A percentile compares a stretch with the other conserved stretches of the same genome.
phyloP scores from a whole-genome alignment of 345 rosid genomes.

The Eucalyptus pumila region DNA sequence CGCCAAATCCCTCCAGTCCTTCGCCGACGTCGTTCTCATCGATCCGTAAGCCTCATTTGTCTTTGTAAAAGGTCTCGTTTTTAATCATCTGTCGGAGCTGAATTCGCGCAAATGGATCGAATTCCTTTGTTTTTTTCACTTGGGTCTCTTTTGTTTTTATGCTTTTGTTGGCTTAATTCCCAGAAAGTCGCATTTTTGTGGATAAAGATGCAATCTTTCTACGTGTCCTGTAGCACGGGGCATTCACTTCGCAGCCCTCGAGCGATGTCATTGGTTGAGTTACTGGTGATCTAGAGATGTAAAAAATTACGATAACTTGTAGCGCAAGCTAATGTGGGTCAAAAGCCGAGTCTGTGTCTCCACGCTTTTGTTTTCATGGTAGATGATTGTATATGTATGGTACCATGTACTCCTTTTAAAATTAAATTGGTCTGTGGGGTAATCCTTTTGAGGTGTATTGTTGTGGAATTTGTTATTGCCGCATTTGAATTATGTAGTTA shows the following conservation, averaged over 20 bases:
- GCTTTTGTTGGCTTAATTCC: background rate
- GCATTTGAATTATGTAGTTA: background rate
- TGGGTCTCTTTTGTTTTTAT: background rate
- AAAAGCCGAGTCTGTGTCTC: background rate
- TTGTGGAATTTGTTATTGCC: background rate
- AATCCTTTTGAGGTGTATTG: background rate
- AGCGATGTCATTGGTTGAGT: background rate
- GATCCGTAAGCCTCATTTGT: constrained; percentile 17
- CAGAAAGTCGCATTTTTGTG: background rate
- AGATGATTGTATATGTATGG: background rate
- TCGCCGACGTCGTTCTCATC: constrained; percentile 24
- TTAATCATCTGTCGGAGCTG: background rate
- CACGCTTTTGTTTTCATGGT: background rate
- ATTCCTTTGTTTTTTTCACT: background rate
- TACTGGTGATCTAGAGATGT: background rate
- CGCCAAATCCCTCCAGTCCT: constrained; percentile 22
- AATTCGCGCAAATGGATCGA: background rate
- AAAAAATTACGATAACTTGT: background rate
- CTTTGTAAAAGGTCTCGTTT: background rate
- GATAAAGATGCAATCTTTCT: background rate
- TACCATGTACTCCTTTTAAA: background rate
- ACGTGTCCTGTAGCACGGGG: background rate
- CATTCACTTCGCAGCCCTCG: background rate
- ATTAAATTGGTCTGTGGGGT: background rate
- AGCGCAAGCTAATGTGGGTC: background rate